Base-by-base conservation (phyloP, 345 rosid genomes). In the Lepidium aucheri region DNA sequence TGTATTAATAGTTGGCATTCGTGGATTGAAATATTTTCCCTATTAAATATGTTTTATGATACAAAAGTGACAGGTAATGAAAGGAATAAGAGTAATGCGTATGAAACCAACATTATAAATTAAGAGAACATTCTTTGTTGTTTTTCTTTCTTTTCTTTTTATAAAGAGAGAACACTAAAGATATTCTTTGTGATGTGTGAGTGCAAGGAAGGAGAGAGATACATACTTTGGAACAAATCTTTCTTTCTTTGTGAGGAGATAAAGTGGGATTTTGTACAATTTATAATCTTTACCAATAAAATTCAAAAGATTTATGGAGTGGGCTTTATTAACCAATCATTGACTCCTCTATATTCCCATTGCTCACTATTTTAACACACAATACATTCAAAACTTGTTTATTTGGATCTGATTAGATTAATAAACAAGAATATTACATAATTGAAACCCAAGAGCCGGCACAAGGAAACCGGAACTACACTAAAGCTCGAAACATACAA, bases 121-220 rank as follows among this genome's bases (percentile, higher is more conserved):
- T 33, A 50, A 73, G 72, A 73, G 72, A 73, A 67, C 60, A 73
- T 73, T 65, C 66, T 33, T 57, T 57, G 66, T 57, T 73, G 40
- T 65, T 65, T 65, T 59, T 73, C 60, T 78, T 69, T 62, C 46
- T 63, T 70, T 70, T 57, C 71, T 75, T 71, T 78, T 62, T 59
- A 41, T 74, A 78, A 78, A 74, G 78, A 55, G 2, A 77, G 63
- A 57, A 63, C 44, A 67, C 34, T 61, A 74, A 78, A 67, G 68
- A 51, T 8, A 71, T 75, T 65, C 63, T 26, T 49, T 74, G 66
- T 70, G 67, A 60, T 76, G 53, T 71, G 33, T 60, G 22, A 50
- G 57, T 63, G 60, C 64, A 57, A 34, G 67, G 57, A 58, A 65
- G 60, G 56, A 24, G 57, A 58, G 69, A 59, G 51, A 17, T 61